phyloP scores from a whole-genome alignment of 202 grass and related monocot species.

The Schoenoplectus triqueter region DNA sequence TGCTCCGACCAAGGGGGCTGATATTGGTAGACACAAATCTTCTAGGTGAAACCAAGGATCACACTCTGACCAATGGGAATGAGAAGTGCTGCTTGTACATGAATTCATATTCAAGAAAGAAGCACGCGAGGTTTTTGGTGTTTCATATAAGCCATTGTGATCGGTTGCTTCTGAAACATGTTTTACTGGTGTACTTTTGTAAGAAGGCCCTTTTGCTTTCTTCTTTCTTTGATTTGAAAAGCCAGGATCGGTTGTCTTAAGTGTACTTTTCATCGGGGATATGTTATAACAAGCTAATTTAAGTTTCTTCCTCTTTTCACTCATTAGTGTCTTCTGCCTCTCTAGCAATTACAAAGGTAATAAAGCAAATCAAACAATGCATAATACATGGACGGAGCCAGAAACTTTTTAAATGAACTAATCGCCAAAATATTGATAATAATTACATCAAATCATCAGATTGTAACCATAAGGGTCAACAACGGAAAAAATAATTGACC shows the following conservation, averaged over 20 bases:
- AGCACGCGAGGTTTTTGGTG: conserved; percentile 21
- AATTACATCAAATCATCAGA: neutral
- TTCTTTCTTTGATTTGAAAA: conserved; percentile 47
- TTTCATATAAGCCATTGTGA: conserved; percentile 44
- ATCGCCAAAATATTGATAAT: neutral
- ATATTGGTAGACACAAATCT: conserved; percentile 43
- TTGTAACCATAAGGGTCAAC: neutral
- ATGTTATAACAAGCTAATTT: conserved; percentile 26
- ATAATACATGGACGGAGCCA: neutral
- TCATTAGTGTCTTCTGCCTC: neutral
- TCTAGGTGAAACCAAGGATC: conserved; percentile 46
- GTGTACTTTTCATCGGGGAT: conserved; percentile 44
- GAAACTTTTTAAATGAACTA: neutral
- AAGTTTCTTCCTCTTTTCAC: conserved; percentile 24
- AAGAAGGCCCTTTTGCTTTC: conserved; percentile 43
- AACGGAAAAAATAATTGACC: neutral
- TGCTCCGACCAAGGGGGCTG: conserved; percentile 32
- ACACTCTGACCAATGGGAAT: conserved; percentile 31
- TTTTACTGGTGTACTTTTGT: conserved; percentile 36
- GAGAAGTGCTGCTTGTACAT: conserved; percentile 38
- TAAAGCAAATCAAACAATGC: conserved; percentile 19
- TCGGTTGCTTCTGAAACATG: conserved; percentile 50
- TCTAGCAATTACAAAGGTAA: conserved; percentile 14
- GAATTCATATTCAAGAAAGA: conserved; percentile 58
- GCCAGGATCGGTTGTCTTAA: conserved; percentile 39